Base-by-base conservation (phyloP, 805 yeast genomes). In the Kazachstania psychrophila region DNA sequence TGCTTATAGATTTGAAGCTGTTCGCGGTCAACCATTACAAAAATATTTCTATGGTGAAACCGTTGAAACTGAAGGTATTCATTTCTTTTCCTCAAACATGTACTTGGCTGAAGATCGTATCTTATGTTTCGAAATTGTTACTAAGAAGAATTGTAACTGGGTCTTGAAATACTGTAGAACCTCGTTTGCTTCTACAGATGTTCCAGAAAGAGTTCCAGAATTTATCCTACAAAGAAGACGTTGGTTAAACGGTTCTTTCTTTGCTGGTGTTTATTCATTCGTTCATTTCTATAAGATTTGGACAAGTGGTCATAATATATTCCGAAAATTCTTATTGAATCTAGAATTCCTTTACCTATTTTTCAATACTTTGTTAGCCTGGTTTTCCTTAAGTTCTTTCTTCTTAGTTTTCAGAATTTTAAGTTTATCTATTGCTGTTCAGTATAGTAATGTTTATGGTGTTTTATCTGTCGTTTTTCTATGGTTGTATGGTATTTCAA, bases 61-160 rank as follows among this genome's bases (percentile, higher is more conserved):
- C 40, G 67, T 88, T 45, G 69, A 65, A 40, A 79, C 78, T 40
- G 66, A 67, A 22, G 73, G 76, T 29, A 73, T 77, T 23, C 94
- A 95, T 30, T 77, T 89, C 36, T 92, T 89, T 67, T 84, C 89
- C 26, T 81, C 95, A 3, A 89, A 89, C 58, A 89, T 92, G 97
- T 92, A 88, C 60, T 70, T 89, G 38, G 98, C 98, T 6, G 97
- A 89, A 62, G 98, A 92, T 62, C 75, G 97, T 61, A 86, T 89
- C 38, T 66, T 89, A 48, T 92, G 97, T 70, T 89, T 85, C 65
- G 97, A 89, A 61, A 69, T 89, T 35, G 94, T 89, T n/a, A 92
- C 96, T 2, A 89, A 89, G 53, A 68, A 67, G 41, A 61, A 72
- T 32, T 70, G 77, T 43, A 69, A 76, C 42, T 89, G 95, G 84